Evolutionary conservation across 2,329 filamentous ascomycete species (phyloP), one percentile per base, ranked within the genome.

Genomic region (Fusarium sp.): DNA sequence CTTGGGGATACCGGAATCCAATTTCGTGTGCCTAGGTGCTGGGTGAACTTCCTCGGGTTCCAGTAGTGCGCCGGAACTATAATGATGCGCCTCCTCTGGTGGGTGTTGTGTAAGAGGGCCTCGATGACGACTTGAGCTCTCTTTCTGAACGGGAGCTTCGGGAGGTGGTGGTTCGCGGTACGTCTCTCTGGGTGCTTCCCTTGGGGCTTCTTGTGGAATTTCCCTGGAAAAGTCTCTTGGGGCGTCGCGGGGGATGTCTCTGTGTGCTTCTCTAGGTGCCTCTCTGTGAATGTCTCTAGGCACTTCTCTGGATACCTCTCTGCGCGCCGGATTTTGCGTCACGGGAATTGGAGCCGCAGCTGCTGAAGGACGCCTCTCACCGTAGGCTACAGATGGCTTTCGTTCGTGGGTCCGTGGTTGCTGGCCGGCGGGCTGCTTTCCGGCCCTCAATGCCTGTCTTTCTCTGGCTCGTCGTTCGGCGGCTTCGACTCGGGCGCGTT

Each of bases 401-500:
- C 71, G 75, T 58, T 76, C 73, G 16, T 74, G 72, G 10, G 70
- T 57, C 51, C 60, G 71, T 16, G 62, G 38, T 58, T 71, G 69
- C 56, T 68, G 70, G 14, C 62, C 66, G 14, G 62, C 59, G 29
- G 72, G 67, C 31, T 67, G 73, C 44, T 68, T 70, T 69, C 73
- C 71, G 54, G 79, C 72, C 71, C 74, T 77, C 23, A 80, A 78
- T 36, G 84, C 84, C 11, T 82, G 83, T 71, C 84, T 85, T 75
- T 95, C 90, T 72, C 89, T 87, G 16, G 90, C 87, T 44, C 87
- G 86, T 71, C 89, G 85, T 78, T 97, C 95, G 6, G 93, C 93
- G 74, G 95, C 91, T 77, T 93, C 87, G 4, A 95, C 89, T 50
- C 93, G 87, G 8, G 93, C 93, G 69, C 95, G 87, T 79, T 97